Conservation (phyloP, 805 yeast genomes). For the Zygosaccharomyces rouxii region DNA sequence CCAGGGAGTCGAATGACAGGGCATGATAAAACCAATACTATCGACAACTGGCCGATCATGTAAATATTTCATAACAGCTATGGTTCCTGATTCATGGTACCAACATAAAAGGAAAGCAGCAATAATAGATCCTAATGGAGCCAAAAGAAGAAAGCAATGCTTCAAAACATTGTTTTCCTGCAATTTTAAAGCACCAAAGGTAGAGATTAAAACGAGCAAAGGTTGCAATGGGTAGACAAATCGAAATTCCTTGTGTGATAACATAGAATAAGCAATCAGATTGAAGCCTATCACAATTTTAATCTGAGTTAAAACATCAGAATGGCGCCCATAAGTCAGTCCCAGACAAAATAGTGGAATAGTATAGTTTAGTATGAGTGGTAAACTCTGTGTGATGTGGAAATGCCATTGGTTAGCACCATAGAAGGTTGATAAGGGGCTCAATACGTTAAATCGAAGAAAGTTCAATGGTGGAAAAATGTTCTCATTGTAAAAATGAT, state of each 20-base stretch:
- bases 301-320: conserved; percentile 16
- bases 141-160: conserved; percentile 13
- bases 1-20: conserved; percentile 98
- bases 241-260: conserved; percentile 86
- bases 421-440: conserved; percentile 72
- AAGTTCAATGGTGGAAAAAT: conserved; percentile 67
- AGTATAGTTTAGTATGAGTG: conserved; percentile 63
- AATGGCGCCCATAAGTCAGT: conserved; percentile 17
- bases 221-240: conserved; percentile 87
- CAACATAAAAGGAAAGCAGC: conserved; percentile 46
- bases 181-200: conserved; percentile 34
- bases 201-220: conserved; percentile 49
- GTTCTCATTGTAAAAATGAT: conserved; percentile 49
- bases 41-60: conserved; percentile 39
- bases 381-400: conserved; percentile 77
- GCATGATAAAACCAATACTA: conserved; percentile 79
- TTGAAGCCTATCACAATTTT: conserved; percentile 41
- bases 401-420: conserved; percentile 84
- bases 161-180: background rate
- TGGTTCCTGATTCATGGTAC: conserved; percentile 84
- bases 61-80: conserved; percentile 57
- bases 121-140: conserved; percentile 21
- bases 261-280: conserved; percentile 52
- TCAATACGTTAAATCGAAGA: conserved; percentile 69
- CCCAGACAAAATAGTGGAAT: conserved; percentile 59